Evolutionary conservation across 768 basidiomycete genomes (phyloP).

Genomic region (Tulasnella sp.): DNA sequence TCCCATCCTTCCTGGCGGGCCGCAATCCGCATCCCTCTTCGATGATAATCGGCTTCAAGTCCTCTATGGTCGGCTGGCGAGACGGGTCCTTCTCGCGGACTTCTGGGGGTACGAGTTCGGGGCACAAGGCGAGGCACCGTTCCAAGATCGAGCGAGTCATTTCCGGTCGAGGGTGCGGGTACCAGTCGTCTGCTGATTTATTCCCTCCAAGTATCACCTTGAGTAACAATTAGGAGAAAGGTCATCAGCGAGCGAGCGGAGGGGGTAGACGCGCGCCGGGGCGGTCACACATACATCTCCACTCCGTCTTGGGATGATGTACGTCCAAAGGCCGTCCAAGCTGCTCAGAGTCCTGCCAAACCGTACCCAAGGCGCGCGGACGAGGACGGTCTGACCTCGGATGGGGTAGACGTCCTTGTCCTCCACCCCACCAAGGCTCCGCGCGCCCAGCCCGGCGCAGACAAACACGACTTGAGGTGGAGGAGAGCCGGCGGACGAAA

Average conservation of each 20-base stretch:
- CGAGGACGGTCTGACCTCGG: slow-evolving; percentile 26
- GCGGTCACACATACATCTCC: slow-evolving; percentile 36
- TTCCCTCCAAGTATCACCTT: slow-evolving; percentile 49
- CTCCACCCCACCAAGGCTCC: slow-evolving; percentile 40
- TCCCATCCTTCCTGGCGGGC: slow-evolving; percentile 55
- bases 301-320: slow-evolving; percentile 51
- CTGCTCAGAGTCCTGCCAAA: slow-evolving; percentile 38
- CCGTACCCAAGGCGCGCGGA: slow-evolving; percentile 40
- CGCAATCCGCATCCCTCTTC: slow-evolving; percentile 48
- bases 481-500: slow-evolving; percentile 22
- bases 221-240: neutral
- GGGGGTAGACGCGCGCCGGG: neutral
- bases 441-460: slow-evolving; percentile 55
- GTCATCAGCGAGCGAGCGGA: neutral
- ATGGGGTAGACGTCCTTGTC: slow-evolving; percentile 27
- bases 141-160: slow-evolving; percentile 49
- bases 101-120: slow-evolving; percentile 17
- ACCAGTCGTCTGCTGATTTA: slow-evolving; percentile 51
- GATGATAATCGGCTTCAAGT: slow-evolving; percentile 29
- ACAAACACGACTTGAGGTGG: slow-evolving; percentile 45
- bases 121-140: slow-evolving; percentile 31
- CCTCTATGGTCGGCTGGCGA: slow-evolving; percentile 26
- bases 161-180: slow-evolving; percentile 50
- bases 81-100: slow-evolving; percentile 2
- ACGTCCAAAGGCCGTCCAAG: slow-evolving; percentile 37